Percentiles rank a stretch among this genome's conserved stretches.
phyloP scores from a whole-genome alignment of 2,329 filamentous ascomycete species.

The Colletotrichum incanum region DNA sequence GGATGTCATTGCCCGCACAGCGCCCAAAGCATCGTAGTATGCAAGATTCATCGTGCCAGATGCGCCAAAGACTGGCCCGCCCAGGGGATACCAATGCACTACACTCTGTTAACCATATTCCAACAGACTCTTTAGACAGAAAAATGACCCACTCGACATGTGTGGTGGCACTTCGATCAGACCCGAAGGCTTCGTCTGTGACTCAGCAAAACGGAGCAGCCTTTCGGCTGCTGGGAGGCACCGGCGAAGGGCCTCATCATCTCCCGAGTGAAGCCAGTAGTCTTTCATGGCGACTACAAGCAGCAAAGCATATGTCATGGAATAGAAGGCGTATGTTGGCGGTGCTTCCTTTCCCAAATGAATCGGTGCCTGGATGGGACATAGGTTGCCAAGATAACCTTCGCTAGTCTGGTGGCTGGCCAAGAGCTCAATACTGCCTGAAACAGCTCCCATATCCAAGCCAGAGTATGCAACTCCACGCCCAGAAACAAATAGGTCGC shows the following conservation, averaged over 20 bases:
- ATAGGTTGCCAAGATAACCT: conserved; percentile 37
- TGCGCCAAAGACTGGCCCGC: conserved; percentile 23
- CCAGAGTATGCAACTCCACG: conserved; percentile 32
- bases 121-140: no score
- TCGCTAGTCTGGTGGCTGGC: conserved; percentile 32
- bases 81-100: conserved; percentile 39
- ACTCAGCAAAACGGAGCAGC: conserved; percentile 21
- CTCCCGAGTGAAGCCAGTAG: conserved; percentile 37
- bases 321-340: conserved; percentile 38
- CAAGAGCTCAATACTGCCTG: conserved; percentile 34
- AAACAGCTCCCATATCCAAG: conserved; percentile 16
- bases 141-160: conserved; percentile 25
- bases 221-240: conserved; percentile 19
- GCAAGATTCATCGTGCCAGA: conserved; percentile 25
- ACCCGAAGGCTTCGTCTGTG: conserved; percentile 12
- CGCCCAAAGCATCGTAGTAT: conserved; percentile 33
- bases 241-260: neutral
- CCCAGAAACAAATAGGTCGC: conserved; percentile 37
- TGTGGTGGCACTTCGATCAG: conserved; percentile 29
- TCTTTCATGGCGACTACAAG: conserved; percentile 33
- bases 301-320: conserved; percentile 33
- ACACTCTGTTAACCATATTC: neutral
- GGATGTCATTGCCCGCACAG: conserved; percentile 9
- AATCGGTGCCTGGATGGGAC: conserved; percentile 30
- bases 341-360: conserved; percentile 20